Conservation (phyloP, 225 moss, liverwort and hornwort species). For the Pseudoscleropodium purum region DNA sequence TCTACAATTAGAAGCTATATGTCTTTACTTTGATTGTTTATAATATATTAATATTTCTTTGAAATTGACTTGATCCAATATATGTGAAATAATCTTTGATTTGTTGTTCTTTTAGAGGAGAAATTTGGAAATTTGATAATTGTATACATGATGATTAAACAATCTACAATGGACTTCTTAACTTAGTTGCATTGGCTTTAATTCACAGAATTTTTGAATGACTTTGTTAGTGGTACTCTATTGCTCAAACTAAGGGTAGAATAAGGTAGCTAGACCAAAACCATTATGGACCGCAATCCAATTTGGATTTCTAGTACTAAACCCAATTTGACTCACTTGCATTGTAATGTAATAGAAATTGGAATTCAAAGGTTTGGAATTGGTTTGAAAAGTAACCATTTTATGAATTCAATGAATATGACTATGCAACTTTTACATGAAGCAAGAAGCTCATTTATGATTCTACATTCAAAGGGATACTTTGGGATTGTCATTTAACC, state of each 20-base stretch:
- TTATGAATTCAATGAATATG: too few relatives aligned
- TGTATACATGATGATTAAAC: fast-evolving
- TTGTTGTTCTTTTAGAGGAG: fast-evolving
- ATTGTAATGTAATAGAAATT: neutral
- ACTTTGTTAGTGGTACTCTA: neutral
- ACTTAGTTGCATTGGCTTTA: fast-evolving
- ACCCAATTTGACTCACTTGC: neutral
- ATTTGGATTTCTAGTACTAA: neutral
- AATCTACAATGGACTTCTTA: fast-evolving
- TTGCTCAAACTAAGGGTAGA: neutral
- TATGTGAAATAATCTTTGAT: neutral
- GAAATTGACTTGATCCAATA: neutral
- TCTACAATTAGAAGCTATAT: fast-evolving
- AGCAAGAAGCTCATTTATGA: too few relatives aligned
- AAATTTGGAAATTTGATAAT: too few relatives aligned
- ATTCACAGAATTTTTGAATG: neutral
- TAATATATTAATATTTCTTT: too few relatives aligned
- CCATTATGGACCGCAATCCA: neutral
- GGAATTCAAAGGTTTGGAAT: neutral
- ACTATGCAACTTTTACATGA: too few relatives aligned
- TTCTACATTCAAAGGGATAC: too few relatives aligned
- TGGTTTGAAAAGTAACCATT: neutral
- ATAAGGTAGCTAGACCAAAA: fast-evolving
- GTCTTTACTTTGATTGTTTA: neutral
- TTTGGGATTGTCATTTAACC: too few relatives aligned